Conservation (phyloP, 257 asterid genomes). For the Scutellaria barbata region DNA sequence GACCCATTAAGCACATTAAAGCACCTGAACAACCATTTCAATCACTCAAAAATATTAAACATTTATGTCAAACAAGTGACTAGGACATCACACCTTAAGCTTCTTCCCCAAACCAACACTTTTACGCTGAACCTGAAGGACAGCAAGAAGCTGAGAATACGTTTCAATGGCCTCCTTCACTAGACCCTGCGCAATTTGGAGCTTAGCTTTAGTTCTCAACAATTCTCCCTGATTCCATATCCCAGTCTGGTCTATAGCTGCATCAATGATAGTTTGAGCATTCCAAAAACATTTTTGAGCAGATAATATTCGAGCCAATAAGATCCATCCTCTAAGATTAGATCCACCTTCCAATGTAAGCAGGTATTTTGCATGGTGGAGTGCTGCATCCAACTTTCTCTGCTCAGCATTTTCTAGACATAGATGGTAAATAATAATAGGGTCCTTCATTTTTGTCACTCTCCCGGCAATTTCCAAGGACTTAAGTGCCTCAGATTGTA, state of each 20-base stretch:
- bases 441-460: conserved; percentile 58
- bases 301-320: conserved; percentile 79
- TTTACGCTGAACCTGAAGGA: conserved; percentile 76
- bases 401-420: conserved; percentile 84
- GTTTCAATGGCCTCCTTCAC: conserved; percentile 75
- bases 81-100: conserved; percentile 48
- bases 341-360: conserved; percentile 75
- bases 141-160: conserved; percentile 73
- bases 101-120: conserved; percentile 56
- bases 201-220: conserved; percentile 84
- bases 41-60: background rate
- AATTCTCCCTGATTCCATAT: conserved; percentile 85
- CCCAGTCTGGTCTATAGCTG: conserved; percentile 78
- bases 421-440: conserved; percentile 62
- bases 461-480: conserved; percentile 71
- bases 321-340: conserved; percentile 66
- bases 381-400: conserved; percentile 85
- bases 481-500: conserved; percentile 65
- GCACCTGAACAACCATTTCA: conserved; percentile 11
- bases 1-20: conserved; percentile 19
- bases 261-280: conserved; percentile 66
- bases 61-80: conserved; percentile 34
- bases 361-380: conserved; percentile 59
- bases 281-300: conserved; percentile 69
- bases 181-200: conserved; percentile 71